Base-by-base conservation (phyloP, 257 asterid species). In the Solanum lycopersicoides region DNA sequence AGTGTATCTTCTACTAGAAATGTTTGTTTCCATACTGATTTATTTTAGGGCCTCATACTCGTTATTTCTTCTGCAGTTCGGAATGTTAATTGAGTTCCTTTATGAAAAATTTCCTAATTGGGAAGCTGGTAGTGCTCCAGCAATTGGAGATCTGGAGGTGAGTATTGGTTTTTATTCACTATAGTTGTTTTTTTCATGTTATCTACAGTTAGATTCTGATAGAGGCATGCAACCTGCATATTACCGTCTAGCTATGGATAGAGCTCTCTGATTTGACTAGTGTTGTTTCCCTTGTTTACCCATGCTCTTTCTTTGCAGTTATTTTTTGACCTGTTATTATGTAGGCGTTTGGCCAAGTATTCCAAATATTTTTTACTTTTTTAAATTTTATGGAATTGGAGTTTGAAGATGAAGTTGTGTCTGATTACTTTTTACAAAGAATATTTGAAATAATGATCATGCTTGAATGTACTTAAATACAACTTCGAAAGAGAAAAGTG, bases 101-200 rank as follows among this genome's bases (percentile, higher is more conserved):
- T 97, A 94, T 86, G 99, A 97, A 83, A 90, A 87, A 87, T 89
- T 90, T 87, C 98, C 98, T 5, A 84, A 89, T 45, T 94, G 95
- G 90, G 96, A 95, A 92, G 94, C 88, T 90, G 84, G 92, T 83
- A 89, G 88, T 87, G 92, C 91, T 90, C 98, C 95, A 92, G 98
- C 95, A 89, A 95, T 97, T 73, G 97, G 97, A 83, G 98, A 95
- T 92, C 88, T 97, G 69, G 96, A 95, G 98, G 99, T 95, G 87
- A 94, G 94, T 56, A 60, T 86, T 87, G 59, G 59, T 45, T 60
- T 85, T 88, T 87, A 74, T 23, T 83, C 30, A 5, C 44, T 85
- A 44, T 47, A 10, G 88, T 68, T 7, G 69, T 83, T 79, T 39
- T 87, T 63, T 65, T 82, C 10, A 44, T 60, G 72, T 32, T n/a